Conservation (phyloP, 2,329 filamentous ascomycete species). For the Zopfia rhizophila region DNA sequence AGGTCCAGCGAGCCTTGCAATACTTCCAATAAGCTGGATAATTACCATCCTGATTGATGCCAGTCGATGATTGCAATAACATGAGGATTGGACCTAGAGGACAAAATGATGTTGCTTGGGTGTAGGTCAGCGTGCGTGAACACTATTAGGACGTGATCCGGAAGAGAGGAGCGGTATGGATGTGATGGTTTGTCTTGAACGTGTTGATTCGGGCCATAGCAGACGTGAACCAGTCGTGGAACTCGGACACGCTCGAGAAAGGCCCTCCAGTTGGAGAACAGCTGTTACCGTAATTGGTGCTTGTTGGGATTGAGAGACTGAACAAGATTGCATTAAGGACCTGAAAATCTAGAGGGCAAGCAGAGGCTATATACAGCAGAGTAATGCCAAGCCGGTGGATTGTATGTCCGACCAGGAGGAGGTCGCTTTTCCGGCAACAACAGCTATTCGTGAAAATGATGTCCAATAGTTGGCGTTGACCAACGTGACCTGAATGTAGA, state of each 20-base stretch:
- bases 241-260: conserved; percentile 25
- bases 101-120: conserved; percentile 29
- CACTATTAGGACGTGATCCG: conserved; percentile 25
- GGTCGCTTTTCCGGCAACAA: too few species aligned
- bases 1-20: conserved; percentile 29
- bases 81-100: conserved; percentile 6
- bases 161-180: conserved; percentile 26
- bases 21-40: conserved; percentile 12
- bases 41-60: conserved; percentile 29
- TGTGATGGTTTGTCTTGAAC: conserved; percentile 20
- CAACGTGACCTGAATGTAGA: conserved; percentile 20
- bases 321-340: too few species aligned
- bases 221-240: conserved; percentile 34
- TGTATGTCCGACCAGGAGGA: too few species aligned
- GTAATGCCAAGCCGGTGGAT: too few species aligned
- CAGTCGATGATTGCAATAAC: conserved; percentile 26
- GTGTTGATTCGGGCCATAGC: conserved; percentile 14
- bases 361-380: too few species aligned
- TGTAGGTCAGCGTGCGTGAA: conserved; percentile 33
- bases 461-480: conserved; percentile 26
- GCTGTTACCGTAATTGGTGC: too few species aligned
- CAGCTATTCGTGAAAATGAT: conserved; percentile 24
- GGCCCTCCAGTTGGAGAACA: conserved; percentile 24
- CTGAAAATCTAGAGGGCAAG: too few species aligned
- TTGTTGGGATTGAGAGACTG: too few species aligned